Percentiles rank a stretch among this genome's conserved stretches.
phyloP scores from a whole-genome alignment of 306 rosid genomes.

The Coriaria nepalensis region DNA sequence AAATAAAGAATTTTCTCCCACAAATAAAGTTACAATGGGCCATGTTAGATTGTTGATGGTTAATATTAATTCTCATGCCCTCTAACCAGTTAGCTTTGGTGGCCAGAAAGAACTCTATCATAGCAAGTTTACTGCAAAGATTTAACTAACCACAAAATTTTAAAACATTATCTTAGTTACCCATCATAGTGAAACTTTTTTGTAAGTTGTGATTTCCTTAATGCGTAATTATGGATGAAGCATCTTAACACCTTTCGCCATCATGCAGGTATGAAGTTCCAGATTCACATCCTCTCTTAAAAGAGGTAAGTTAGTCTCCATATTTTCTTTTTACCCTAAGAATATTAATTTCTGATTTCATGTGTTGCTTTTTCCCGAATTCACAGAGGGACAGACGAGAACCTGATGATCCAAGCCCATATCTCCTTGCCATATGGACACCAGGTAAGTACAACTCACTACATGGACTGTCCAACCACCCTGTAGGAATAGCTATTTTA shows the following conservation, averaged over 20 bases:
- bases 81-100: too few species aligned
- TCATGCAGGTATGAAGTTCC: slow-evolving; percentile 89
- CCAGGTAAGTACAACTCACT: slow-evolving; percentile 49
- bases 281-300: slow-evolving; percentile 83
- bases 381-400: slow-evolving; percentile 72
- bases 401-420: slow-evolving; percentile 93
- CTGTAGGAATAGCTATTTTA: too few species aligned
- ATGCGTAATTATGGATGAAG: too few species aligned
- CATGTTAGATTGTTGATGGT: too few species aligned
- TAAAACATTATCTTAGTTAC: too few species aligned
- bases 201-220: not conserved
- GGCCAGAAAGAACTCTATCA: too few species aligned
- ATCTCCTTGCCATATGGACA: slow-evolving; percentile 92
- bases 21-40: too few species aligned
- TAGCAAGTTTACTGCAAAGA: too few species aligned
- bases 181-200: not conserved
- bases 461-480: not conserved
- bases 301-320: slow-evolving; percentile 38
- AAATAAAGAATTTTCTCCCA: too few species aligned
- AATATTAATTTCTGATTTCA: slow-evolving; percentile 9
- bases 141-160: too few species aligned
- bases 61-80: too few species aligned
- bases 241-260: slow-evolving; percentile 11
- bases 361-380: slow-evolving; percentile 8
- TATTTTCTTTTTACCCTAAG: slow-evolving; percentile 11